Evolutionary conservation across 1,284 basidiomycete species (phyloP).

Genomic region (Moniliophthora roreri): DNA sequence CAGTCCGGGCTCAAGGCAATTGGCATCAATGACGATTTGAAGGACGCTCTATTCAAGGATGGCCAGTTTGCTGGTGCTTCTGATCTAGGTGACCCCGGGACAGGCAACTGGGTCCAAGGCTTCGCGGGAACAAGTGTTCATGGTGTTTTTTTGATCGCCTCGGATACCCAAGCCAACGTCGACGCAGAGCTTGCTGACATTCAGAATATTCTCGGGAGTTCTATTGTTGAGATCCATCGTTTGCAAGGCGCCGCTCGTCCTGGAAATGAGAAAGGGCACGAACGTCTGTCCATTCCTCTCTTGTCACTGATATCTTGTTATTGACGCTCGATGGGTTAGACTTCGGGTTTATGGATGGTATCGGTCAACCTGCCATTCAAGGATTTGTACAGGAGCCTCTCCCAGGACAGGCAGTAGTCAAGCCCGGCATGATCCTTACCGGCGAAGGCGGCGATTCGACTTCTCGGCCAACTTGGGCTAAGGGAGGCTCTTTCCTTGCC

Average conservation of each 20-base stretch:
- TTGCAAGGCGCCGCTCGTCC: slow-evolving; percentile 31
- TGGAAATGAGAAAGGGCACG: slow-evolving; percentile 31
- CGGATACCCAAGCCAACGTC: slow-evolving; percentile 24
- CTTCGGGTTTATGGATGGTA: slow-evolving; percentile 15
- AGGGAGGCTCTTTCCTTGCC: slow-evolving; percentile 30
- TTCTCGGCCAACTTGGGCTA: slow-evolving; percentile 24
- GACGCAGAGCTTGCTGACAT: slow-evolving; percentile 12
- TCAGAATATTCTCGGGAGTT: slow-evolving; percentile 20
- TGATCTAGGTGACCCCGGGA: slow-evolving; percentile 26
- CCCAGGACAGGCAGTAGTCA: slow-evolving; percentile 32
- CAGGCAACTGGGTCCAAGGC: slow-evolving; percentile 29
- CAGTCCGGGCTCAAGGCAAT: slow-evolving; percentile 32
- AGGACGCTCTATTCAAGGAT: slow-evolving; percentile 26
- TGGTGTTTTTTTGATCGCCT: slow-evolving; percentile 34
- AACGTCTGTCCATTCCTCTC: slow-evolving; percentile 25
- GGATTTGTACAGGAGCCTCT: slow-evolving; percentile 27
- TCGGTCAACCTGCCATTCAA: slow-evolving; percentile 32
- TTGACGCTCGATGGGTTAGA: slow-evolving; percentile 25
- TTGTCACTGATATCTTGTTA: slow-evolving; percentile 12
- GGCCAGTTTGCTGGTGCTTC: slow-evolving; percentile 30
- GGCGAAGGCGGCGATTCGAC: slow-evolving; percentile 27
- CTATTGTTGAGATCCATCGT: slow-evolving; percentile 28
- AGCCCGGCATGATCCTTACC: slow-evolving; percentile 32
- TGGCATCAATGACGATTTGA: slow-evolving; percentile 33
- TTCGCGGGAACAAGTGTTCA: slow-evolving; percentile 31